Conservation (phyloP, 148 eudicot genomes). For the Rhododendron vialii region DNA sequence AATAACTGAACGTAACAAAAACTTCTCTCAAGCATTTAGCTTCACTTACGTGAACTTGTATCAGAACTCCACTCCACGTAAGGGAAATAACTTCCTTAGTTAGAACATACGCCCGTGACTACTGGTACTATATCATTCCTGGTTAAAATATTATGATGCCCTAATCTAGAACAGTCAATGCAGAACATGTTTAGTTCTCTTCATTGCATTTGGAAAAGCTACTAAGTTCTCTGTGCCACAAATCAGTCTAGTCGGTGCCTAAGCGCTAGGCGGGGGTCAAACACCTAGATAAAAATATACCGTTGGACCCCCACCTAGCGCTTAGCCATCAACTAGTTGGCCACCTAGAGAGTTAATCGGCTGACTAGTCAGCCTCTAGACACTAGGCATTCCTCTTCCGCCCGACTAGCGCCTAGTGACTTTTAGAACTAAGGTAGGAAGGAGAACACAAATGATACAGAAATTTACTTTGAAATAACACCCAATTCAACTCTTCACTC, state of each 20-base stretch:
- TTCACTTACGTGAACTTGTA: neutral
- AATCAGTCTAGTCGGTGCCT: neutral
- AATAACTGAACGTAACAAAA: neutral
- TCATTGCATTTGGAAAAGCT: neutral
- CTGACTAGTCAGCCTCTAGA: neutral
- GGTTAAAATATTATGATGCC: neutral
- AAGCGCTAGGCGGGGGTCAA: neutral
- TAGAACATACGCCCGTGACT: neutral
- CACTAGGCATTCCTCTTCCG: neutral
- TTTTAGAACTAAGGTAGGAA: neutral
- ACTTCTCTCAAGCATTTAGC: neutral
- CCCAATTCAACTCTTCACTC: neutral
- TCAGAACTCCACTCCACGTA: neutral
- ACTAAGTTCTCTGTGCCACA: no score
- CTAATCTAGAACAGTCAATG: neutral
- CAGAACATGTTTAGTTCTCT: neutral
- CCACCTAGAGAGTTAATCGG: neutral
- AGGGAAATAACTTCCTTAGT: neutral
- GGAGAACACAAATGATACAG: neutral
- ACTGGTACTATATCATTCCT: neutral
- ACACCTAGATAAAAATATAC: neutral
- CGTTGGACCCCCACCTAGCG: neutral
- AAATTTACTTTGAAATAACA: neutral
- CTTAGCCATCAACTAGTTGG: neutral
- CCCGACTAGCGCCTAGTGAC: neutral